These are phyloP conservation scores for Torulaspora globosa DNA, from an alignment of 1,139 yeast genomes.

Conservation along the genomic window DNA sequence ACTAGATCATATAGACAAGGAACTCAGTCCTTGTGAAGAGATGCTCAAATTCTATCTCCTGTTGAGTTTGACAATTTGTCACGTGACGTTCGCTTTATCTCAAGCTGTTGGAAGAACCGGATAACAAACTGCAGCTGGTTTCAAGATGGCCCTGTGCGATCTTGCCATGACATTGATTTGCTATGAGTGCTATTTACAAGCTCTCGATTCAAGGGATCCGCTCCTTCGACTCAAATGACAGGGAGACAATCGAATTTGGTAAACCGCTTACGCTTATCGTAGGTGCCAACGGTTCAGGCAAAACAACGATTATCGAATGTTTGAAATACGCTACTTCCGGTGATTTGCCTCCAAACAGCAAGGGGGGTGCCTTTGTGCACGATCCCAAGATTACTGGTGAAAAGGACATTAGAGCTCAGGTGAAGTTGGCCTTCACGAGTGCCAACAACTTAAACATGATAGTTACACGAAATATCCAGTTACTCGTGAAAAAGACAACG, in stretches of 20 bases:
- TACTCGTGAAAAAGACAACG: conserved; percentile 56
- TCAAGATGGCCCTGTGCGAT: not conserved
- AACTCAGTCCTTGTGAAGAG: no score
- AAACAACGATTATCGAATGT: conserved; percentile 94
- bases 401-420: conserved; percentile 79
- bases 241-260: conserved; percentile 87
- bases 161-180: not conserved
- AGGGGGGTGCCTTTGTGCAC: conserved; percentile 94
- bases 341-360: conserved; percentile 89
- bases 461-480: conserved; percentile 78
- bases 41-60: not conserved
- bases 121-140: not conserved
- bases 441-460: conserved; percentile 77
- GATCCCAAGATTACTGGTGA: conserved; percentile 84
- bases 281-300: conserved; percentile 98
- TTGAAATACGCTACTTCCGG: conserved; percentile 93
- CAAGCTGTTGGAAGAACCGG: not conserved
- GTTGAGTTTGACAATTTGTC: not conserved
- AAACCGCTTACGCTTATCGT: conserved; percentile 89
- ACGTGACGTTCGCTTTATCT: not conserved
- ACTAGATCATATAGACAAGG: no score
- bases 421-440: conserved; percentile 77
- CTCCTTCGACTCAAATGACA: conserved; percentile 76
- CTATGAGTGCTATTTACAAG: conserved; percentile 67
- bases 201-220: conserved; percentile 87